These are phyloP conservation scores for Klebsormidium nitens DNA, from an alignment of 139 green algal species.

Conservation along the genomic window DNA sequence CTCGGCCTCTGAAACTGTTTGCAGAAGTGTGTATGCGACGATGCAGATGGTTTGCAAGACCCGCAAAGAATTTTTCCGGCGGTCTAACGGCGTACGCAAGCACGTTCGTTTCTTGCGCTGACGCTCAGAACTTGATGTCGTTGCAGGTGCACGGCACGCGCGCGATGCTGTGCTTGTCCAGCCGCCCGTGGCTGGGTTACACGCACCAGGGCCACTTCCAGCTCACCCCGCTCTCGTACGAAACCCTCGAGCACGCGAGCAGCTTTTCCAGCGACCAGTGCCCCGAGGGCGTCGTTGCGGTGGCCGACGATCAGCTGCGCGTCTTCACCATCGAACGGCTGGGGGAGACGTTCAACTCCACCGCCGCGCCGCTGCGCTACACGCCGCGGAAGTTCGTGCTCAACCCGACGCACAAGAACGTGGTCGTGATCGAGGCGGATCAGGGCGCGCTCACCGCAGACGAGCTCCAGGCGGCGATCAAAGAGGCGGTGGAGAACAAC, in stretches of 20 bases:
- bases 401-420: constrained; percentile 61
- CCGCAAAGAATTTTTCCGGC: too few relatives aligned
- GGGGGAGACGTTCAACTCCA: constrained; percentile 89
- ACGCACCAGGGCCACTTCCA: constrained; percentile 77
- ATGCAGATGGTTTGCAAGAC: too few relatives aligned
- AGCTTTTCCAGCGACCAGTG: constrained; percentile 84
- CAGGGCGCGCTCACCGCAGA: constrained; percentile 53
- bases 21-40: too few relatives aligned
- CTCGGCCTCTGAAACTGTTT: too few relatives aligned
- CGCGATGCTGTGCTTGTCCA: constrained; percentile 88
- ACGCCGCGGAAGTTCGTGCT: constrained; percentile 85
- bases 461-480: constrained; percentile 12
- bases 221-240: constrained; percentile 85
- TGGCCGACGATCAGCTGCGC: constrained; percentile 73
- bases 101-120: constrained; percentile 78
- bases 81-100: too few relatives aligned
- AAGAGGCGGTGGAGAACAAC: constrained; percentile 19
- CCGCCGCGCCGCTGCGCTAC: constrained; percentile 73
- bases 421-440: constrained; percentile 73
- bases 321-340: constrained; percentile 87
- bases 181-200: constrained; percentile 91
- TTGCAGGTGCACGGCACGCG: constrained; percentile 48
- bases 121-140: constrained; percentile 61
- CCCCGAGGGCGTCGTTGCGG: constrained; percentile 93
- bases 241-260: constrained; percentile 51